phyloP scores from a whole-genome alignment of 805 yeast species.

The Candida anglica region DNA sequence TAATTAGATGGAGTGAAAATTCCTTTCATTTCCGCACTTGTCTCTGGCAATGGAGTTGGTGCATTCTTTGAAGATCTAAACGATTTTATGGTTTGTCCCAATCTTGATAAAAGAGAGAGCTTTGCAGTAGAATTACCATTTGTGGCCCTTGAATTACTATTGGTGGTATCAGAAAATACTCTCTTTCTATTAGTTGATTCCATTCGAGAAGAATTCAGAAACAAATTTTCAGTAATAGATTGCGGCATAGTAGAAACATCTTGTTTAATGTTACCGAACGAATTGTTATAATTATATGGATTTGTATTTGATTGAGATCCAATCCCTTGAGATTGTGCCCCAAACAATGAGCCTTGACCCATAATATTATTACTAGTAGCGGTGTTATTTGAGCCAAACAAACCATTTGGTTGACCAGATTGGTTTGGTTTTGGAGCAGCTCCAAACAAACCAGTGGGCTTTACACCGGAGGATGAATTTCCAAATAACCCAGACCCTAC shows the following conservation, averaged over 20 bases:
- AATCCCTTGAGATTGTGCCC: not conserved
- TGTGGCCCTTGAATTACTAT: too few relatives aligned
- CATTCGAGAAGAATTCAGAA: constrained; percentile 12
- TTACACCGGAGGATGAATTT: constrained; percentile 1
- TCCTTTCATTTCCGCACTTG: constrained; percentile 18
- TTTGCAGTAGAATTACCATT: too few relatives aligned
- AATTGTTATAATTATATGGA: constrained; percentile 27
- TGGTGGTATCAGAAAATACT: too few relatives aligned
- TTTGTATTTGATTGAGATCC: constrained; percentile 8
- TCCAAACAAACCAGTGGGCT: constrained; percentile 10
- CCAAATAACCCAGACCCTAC: too few relatives aligned
- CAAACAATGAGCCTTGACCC: not conserved
- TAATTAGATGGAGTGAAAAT: constrained; percentile 26
- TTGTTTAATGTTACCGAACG: constrained; percentile 16
- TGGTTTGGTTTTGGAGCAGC: not conserved
- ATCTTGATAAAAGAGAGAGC: constrained; percentile 24
- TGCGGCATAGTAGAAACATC: constrained; percentile 24
- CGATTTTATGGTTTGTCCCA: constrained; percentile 32
- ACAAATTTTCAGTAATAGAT: constrained; percentile 27
- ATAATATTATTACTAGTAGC: constrained; percentile 4
- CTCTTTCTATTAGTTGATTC: constrained; percentile 12
- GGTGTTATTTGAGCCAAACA: constrained; percentile 7
- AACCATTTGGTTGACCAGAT: constrained; percentile 7
- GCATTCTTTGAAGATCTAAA: constrained; percentile 18
- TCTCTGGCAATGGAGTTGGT: constrained; percentile 3